Evolutionary conservation across 176 grass and related monocot species (phyloP).

Genomic region (Oryza coarctata): DNA sequence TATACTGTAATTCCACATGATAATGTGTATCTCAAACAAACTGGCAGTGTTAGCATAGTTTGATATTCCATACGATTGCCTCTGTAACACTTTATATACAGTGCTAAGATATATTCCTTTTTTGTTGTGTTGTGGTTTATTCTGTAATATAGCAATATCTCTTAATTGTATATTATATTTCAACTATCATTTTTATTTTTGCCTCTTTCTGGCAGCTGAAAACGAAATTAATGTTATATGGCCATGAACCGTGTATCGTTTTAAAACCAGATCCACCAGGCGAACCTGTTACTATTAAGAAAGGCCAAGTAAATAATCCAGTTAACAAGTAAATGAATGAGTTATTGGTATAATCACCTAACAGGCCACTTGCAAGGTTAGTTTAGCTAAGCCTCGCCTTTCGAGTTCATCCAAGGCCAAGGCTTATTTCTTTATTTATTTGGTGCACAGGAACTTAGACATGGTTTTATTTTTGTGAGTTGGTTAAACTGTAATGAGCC

Average conservation of each 20-base stretch:
- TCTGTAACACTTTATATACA: background rate
- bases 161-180: background rate
- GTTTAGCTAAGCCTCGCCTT: background rate
- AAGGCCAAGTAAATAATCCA: background rate
- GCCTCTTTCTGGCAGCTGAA: background rate
- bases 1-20: slow-evolving; percentile 5
- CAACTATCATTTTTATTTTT: background rate
- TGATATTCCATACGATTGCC: background rate
- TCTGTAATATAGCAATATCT: background rate
- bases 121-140: background rate
- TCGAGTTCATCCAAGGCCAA: no score
- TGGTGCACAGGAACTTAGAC: no score
- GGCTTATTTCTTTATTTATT: no score
- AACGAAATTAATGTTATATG: background rate
- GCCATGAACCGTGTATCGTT: background rate
- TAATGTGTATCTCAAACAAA: background rate
- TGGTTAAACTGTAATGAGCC: no score
- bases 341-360: background rate
- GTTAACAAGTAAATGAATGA: background rate
- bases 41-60: background rate
- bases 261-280: background rate
- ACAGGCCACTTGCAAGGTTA: background rate
- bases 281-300: background rate
- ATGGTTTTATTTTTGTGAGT: no score
- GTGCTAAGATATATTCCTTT: background rate